These are phyloP conservation scores for Penicillium goetzii DNA, from an alignment of 495 filamentous ascomycete genomes.

Conservation along the genomic window DNA sequence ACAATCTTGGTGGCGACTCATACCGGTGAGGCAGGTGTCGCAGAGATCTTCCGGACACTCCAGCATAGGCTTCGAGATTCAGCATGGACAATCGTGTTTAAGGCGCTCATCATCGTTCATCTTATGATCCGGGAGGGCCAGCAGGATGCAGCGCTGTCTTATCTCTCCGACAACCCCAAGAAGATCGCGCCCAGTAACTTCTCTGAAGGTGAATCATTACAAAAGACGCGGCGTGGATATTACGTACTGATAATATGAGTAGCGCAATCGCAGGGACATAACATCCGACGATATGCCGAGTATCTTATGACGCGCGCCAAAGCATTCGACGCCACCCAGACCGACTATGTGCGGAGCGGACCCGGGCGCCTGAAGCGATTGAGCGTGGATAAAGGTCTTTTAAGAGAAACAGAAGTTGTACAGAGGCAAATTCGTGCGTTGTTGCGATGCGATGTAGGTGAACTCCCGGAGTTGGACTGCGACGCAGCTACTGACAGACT, in stretches of 20 bases:
- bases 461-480: background rate
- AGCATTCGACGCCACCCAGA: slow-evolving; percentile 79
- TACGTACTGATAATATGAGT: slow-evolving; percentile 21
- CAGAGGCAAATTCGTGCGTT: slow-evolving; percentile 86
- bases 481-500: slow-evolving; percentile 30
- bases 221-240: background rate
- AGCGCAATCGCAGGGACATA: slow-evolving; percentile 94
- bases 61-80: slow-evolving; percentile 88
- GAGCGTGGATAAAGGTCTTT: slow-evolving; percentile 87
- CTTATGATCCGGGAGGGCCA: slow-evolving; percentile 97
- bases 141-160: slow-evolving; percentile 82
- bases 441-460: slow-evolving; percentile 84
- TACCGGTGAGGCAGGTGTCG: slow-evolving; percentile 91
- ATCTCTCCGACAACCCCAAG: slow-evolving; percentile 80
- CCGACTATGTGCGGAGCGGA: slow-evolving; percentile 86
- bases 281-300: slow-evolving; percentile 87
- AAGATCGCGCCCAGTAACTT: slow-evolving; percentile 87
- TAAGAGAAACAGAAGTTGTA: slow-evolving; percentile 90
- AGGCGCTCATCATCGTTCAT: slow-evolving; percentile 91
- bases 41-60: slow-evolving; percentile 90
- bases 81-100: slow-evolving; percentile 98
- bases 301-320: slow-evolving; percentile 84
- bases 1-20: slow-evolving; percentile 96
- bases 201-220: slow-evolving; percentile 74
- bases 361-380: slow-evolving; percentile 83